These are phyloP conservation scores for Neofusicoccum kwambonambiense DNA, from an alignment of 2,329 filamentous ascomycete species.

Conservation along the genomic window DNA sequence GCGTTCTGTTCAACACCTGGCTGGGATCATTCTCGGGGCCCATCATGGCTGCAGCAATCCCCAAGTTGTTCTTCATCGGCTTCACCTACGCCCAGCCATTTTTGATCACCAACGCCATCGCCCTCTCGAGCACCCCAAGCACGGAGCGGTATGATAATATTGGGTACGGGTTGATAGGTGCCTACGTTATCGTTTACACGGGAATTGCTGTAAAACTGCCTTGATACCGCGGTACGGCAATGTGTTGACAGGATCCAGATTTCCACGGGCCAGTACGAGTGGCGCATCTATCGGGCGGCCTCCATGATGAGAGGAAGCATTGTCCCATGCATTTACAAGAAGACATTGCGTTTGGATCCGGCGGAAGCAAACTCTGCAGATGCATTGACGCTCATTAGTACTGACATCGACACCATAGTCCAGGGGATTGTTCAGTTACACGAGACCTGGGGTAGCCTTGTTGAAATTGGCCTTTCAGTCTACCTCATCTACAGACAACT, in stretches of 20 bases:
- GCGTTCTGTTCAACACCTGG: background rate
- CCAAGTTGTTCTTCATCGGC: conserved; percentile 21
- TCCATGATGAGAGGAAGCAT: conserved; percentile 45
- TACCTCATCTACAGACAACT: conserved; percentile 43
- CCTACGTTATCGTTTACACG: conserved; percentile 43
- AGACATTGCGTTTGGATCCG: conserved; percentile 30
- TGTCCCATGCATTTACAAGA: conserved; percentile 52
- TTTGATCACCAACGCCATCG: conserved; percentile 20
- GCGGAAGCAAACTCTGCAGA: background rate
- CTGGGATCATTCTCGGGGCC: background rate
- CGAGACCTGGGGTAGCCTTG: conserved; percentile 46
- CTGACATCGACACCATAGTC: conserved; percentile 3
- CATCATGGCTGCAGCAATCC: background rate
- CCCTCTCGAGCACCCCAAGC: background rate
- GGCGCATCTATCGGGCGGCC: conserved; percentile 13
- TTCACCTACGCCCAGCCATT: conserved; percentile 25
- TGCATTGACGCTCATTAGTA: conserved; percentile 7
- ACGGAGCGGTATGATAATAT: conserved; percentile 24
- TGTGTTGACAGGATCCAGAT: conserved; percentile 26
- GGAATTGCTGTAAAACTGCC: conserved; percentile 39
- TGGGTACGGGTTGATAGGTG: conserved; percentile 46
- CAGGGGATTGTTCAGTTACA: background rate
- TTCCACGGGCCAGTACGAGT: conserved; percentile 30
- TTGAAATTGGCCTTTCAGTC: conserved; percentile 48
- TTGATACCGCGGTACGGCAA: conserved; percentile 19